Evolutionary conservation across 768 basidiomycete genomes (phyloP), one percentile per base, ranked within the genome.

Genomic region (Suillus placidus): DNA sequence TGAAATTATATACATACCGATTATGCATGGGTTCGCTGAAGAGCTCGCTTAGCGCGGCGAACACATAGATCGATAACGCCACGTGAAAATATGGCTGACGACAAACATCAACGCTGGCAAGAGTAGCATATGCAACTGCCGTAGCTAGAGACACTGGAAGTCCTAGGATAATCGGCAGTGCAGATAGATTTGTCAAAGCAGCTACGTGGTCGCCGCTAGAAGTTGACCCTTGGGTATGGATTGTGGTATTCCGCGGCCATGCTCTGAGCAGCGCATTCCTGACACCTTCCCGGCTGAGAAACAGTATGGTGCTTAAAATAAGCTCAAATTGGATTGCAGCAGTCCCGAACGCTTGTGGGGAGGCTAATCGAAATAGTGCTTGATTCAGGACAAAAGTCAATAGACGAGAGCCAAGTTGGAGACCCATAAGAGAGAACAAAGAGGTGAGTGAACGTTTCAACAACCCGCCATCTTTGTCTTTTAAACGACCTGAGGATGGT

Each of bases 271-370:
- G 83, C 7, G 93, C 88, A 74, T 91, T 93, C 47, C 97, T 84
- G 9, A 99, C 85, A 20, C 96, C 97, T 76, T 99, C 97, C n/a
- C 97, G 84, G 40, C 91, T 90, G 9, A 99, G 82, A 76, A 99
- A 98, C 52, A 99, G 82, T 71, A 96, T 92, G 13, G 95, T 95
- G 70, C 90, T 93, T 55, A 93, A 84, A 32, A 99, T 73, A 34
- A 98, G 86, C 74, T 99, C 97, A 77, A 99, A 95, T 71, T 97
- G 96, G 67, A 99, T 92, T 0, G 94, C 87, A 18, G 94, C 95
- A 0, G 93, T 95, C 12, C 97, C 91, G 73, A 94, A 96, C 16
- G 90, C 91, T 40, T 86, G 85, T 1, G 96, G 95, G 0, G 94
- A 89, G 2, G 91, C 89, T 35, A 95, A 82, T 1, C 94, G 88